These are phyloP conservation scores for Ophiostoma novo-ulmi DNA, from an alignment of 2,329 filamentous ascomycete species.

Conservation along the genomic window DNA sequence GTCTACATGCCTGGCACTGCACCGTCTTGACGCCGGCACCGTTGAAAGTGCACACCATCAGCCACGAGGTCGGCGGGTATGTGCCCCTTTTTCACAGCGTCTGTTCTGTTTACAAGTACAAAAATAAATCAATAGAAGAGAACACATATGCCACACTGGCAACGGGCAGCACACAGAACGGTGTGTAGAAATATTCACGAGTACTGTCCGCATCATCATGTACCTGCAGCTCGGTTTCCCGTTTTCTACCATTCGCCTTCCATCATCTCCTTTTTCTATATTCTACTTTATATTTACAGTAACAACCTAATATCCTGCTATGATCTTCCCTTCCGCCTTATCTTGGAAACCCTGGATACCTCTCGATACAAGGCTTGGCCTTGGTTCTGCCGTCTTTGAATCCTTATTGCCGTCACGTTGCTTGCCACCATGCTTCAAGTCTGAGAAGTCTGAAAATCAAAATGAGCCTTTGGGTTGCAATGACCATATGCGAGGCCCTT, in stretches of 20 bases:
- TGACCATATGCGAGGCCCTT: background rate
- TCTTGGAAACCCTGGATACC: background rate
- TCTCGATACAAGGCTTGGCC: background rate
- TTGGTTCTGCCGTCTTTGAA: background rate
- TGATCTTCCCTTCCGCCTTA: background rate
- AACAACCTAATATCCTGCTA: background rate
- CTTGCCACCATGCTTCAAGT: background rate
- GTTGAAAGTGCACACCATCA: background rate
- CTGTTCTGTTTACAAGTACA: background rate
- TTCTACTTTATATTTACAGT: background rate
- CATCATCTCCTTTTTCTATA: background rate
- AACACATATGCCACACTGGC: background rate
- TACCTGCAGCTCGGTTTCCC: background rate
- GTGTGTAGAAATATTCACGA: background rate
- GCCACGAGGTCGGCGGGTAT: background rate
- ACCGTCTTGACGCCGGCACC: background rate
- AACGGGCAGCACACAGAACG: background rate
- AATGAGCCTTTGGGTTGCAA: slow-evolving; percentile 3
- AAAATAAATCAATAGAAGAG: background rate
- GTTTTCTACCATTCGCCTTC: background rate
- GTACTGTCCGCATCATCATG: background rate
- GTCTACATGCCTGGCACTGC: background rate
- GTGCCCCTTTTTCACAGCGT: background rate
- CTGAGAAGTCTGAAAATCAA: background rate
- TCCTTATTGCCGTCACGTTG: background rate